Base-by-base conservation (phyloP, 306 rosid species). In the Lablab purpureus region DNA sequence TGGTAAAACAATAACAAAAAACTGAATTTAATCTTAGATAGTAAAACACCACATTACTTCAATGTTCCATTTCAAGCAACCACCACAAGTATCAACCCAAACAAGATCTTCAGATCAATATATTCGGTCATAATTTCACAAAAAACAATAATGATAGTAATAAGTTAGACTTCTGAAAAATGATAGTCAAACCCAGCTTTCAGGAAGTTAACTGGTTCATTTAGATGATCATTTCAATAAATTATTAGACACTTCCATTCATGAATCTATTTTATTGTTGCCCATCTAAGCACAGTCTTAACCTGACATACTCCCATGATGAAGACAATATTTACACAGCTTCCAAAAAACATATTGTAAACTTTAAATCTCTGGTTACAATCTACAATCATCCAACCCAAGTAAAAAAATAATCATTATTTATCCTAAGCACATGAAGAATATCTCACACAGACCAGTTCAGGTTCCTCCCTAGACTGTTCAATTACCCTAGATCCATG, bases 311-410 rank as follows among this genome's bases (percentile, higher is more conserved):
- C 68, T 64, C 47, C 34, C 74, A 73, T 30, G 10, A 60, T 25
- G 15, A 50, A 43, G 50, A 68, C 23, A 54, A 66, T 1, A 15
- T 17, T 34, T 8, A 69, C 43, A 27, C 49, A 36, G 32, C 54
- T 40, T 70, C 71, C 62, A 59, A 51, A 76, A 51, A 51, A 9
- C 52, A 40, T 49, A 51, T 27, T 50, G 52, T 71, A 69, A 40
- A 30, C n/a, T 25, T 47, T 32, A 69, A 58, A 8, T 70, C 52
- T 41, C 52, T 6, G 40, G 58, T 70, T 71, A 65, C 8, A 63
- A 32, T 34, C 18, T 4, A 43, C 63, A 62, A 71, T 68, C 77
- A 58, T 56, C 67, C 72, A 46, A 55, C 58, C 40, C 30, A 54
- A 10, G 18, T 36, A 12, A 23, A 7, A 12, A 80, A 14, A 5